Conservation (phyloP, 352 stramenopile species). For the Aphanomyces astaci region DNA sequence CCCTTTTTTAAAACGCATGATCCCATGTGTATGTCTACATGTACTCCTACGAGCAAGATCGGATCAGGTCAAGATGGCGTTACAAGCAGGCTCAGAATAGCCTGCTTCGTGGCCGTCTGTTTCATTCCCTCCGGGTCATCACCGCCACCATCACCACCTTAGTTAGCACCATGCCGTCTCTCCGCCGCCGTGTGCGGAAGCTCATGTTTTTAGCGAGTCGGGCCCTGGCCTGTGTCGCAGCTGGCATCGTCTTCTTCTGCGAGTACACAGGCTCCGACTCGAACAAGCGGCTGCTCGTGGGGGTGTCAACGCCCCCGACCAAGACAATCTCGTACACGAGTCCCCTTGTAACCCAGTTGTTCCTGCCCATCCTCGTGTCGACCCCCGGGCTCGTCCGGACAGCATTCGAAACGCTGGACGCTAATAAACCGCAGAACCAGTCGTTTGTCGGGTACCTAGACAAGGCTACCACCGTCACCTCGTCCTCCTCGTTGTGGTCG, state of each 20-base stretch:
- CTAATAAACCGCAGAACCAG: neutral
- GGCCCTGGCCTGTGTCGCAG: neutral
- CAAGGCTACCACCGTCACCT: neutral
- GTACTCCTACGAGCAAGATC: no score
- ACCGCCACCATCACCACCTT: no score
- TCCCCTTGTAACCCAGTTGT: neutral
- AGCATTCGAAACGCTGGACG: neutral
- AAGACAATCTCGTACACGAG: neutral
- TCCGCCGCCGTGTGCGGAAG: neutral
- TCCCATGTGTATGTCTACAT: no score
- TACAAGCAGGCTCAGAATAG: no score
- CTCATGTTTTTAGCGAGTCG: neutral
- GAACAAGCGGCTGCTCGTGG: neutral
- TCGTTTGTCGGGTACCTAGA: neutral
- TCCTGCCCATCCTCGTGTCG: neutral
- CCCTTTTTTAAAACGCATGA: no score
- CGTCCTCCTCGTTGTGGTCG: neutral
- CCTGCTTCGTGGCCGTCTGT: no score
- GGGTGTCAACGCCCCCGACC: neutral
- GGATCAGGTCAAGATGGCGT: no score
- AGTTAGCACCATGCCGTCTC: neutral
- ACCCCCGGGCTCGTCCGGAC: neutral
- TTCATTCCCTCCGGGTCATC: no score
- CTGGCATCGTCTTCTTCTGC: neutral
- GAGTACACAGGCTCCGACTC: neutral